These are phyloP conservation scores for Populus davidiana DNA, from an alignment of 345 rosid species.

Conservation along the genomic window DNA sequence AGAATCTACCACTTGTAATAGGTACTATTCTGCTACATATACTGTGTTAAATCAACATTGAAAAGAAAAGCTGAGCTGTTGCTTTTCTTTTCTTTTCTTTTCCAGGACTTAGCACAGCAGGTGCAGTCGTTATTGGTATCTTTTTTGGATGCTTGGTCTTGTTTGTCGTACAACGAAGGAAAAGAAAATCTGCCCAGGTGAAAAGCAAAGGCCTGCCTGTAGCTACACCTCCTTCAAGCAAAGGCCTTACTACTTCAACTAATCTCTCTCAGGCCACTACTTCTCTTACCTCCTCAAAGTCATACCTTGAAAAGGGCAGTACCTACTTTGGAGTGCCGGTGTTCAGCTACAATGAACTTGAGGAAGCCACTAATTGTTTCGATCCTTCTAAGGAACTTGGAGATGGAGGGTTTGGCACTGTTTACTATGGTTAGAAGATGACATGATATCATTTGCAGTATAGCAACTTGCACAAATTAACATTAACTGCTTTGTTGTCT, in stretches of 20 bases:
- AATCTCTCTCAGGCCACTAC: conserved; percentile 45
- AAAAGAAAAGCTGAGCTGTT: neutral
- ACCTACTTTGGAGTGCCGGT: conserved; percentile 67
- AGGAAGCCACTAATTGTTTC: conserved; percentile 73
- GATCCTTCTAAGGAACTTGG: conserved; percentile 72
- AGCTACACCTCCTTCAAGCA: conserved; percentile 42
- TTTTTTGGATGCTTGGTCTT: conserved; percentile 23
- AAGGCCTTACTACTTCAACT: conserved; percentile 38
- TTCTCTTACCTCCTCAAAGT: conserved; percentile 42
- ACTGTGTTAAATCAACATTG: neutral
- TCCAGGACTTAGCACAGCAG: conserved; percentile 40
- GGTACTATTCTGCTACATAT: conserved; percentile 27
- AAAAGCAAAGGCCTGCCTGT: conserved; percentile 37
- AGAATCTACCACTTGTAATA: neutral
- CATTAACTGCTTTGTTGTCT: neutral
- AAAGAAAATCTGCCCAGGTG: conserved; percentile 28
- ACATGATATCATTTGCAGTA: neutral
- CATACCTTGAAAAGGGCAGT: conserved; percentile 48
- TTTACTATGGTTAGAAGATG: conserved; percentile 61
- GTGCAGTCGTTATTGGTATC: conserved; percentile 19
- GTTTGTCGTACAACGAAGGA: conserved; percentile 27
- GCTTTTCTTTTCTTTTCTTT: neutral
- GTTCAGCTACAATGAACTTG: conserved; percentile 67
- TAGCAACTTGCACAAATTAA: neutral
- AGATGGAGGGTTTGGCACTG: conserved; percentile 87